Conservation (phyloP, 176 grass and related monocot genomes). For the Oropetium thomaeum region DNA sequence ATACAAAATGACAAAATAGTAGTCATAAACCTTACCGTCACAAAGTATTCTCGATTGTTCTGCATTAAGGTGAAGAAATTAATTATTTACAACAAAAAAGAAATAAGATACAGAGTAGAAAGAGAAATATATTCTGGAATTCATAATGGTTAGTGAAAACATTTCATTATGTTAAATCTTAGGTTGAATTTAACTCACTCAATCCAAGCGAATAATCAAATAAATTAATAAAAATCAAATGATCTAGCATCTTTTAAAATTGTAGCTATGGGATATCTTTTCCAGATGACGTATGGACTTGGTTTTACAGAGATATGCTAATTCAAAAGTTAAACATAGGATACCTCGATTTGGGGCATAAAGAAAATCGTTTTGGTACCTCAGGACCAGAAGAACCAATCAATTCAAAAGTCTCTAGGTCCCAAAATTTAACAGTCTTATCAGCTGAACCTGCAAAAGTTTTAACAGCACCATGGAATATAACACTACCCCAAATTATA, state of each 20-base stretch:
- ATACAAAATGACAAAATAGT: slow-evolving; percentile 16
- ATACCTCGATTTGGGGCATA: not conserved
- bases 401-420: slow-evolving; percentile 94
- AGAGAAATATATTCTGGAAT: not conserved
- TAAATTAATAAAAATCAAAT: not conserved
- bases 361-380: slow-evolving; percentile 42
- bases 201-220: slow-evolving; percentile 10
- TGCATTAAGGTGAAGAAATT: slow-evolving; percentile 44
- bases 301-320: not conserved
- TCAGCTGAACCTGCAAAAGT: slow-evolving; percentile 67
- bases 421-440: slow-evolving; percentile 94
- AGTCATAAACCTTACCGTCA: slow-evolving; percentile 29
- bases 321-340: slow-evolving; percentile 9
- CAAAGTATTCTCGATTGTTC: slow-evolving; percentile 42
- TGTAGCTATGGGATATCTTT: not conserved
- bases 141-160: not conserved
- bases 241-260: not conserved
- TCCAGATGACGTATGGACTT: slow-evolving; percentile 6
- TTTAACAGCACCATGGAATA: slow-evolving; percentile 36
- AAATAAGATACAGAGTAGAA: not conserved
- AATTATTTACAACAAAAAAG: slow-evolving; percentile 17
- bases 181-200: slow-evolving; percentile 5
- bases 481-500: slow-evolving; percentile 24
- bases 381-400: slow-evolving; percentile 85
- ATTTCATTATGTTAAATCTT: slow-evolving; percentile 9